Evolutionary conservation across 495 filamentous ascomycete genomes (phyloP), one percentile per base, ranked within the genome.

Genomic region (Neurospora pannonica): DNA sequence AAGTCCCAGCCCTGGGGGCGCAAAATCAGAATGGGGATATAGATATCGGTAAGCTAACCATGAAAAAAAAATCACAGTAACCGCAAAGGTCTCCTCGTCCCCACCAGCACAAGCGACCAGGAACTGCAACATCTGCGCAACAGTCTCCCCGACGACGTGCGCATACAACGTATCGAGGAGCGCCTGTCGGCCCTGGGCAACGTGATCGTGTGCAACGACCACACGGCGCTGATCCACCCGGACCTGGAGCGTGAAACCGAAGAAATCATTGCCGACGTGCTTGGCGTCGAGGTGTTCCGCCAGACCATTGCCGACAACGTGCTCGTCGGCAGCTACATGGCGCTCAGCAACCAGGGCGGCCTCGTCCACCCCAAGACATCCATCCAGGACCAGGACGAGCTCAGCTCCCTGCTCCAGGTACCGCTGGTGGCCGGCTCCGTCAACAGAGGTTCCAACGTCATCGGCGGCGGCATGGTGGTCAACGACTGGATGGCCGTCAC

Each of bases 401-500:
- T 99, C 75, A 94, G 91, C 75, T 94, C 91, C 77, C 85, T 99
- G 79, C 88, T 99, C 76, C 96, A 98, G 84, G 95, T 99, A 70
- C 96, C 96, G 11, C 89, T 99, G 3, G 96, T 99, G 3, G 96
- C 96, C 0, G 96, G 96, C 38, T 92, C 89, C 78, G 91, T 99
- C 28, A 99, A 99, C 84, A 89, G 96, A 73, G 97, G 96, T 40
- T 92, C 89, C 75, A 89, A 93, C 54, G 94, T 98, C n/a, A 94
- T 99, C 38, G 96, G 96, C 34, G 96, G 96, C 13, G 96, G 96
- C 34, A 97, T 98, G 93, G 96, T 99, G 11, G 96, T 99, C 73
- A 99, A 99, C 81, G 96, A 99, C 86, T 98, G 96, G 96, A 88
- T 98, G 84, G 97, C 96, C 10, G 93, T 99, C n/a, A 97, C 94